phyloP scores from a whole-genome alignment of 2,329 filamentous ascomycete species.

The Diaporthe vaccinii region DNA sequence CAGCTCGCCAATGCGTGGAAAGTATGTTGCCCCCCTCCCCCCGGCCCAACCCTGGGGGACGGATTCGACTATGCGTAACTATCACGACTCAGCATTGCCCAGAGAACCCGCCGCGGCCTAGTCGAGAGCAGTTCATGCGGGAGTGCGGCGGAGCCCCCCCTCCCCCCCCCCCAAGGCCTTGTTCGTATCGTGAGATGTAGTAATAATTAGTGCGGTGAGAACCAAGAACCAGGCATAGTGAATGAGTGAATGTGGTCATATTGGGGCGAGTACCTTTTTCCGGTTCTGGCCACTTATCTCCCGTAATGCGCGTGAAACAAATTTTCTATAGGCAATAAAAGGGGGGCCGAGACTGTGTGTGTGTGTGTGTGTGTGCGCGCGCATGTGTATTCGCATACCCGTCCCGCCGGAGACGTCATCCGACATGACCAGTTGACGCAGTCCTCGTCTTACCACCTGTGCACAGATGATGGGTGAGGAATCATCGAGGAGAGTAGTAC shows the following conservation, averaged over 20 bases:
- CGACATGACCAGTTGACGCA: constrained; percentile 1
- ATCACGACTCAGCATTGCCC: constrained; percentile 9
- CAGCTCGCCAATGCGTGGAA: constrained; percentile 15
- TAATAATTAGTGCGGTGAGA: not conserved
- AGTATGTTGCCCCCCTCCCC: not conserved
- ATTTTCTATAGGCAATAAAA: constrained; percentile 3
- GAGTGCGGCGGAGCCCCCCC: constrained; percentile 11
- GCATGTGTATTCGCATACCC: not conserved
- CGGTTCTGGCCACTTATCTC: not conserved
- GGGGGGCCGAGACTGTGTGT: not conserved
- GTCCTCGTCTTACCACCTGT: not conserved
- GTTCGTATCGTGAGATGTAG: not conserved
- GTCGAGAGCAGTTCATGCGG: constrained; percentile 3
- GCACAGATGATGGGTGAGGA: not conserved
- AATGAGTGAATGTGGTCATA: not conserved
- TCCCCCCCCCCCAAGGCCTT: not conserved
- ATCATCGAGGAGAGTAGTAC: not conserved
- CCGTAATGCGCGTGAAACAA: not conserved
- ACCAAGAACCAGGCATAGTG: not conserved
- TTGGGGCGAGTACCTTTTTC: not conserved
- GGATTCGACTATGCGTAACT: not conserved
- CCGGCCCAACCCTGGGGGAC: not conserved
- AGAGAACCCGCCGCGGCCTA: not conserved
- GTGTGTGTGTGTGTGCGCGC: not conserved
- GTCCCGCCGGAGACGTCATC: constrained; percentile 17